Evolutionary conservation across 2,329 filamentous ascomycete species (phyloP).

Genomic region (Passalora sequoiae): DNA sequence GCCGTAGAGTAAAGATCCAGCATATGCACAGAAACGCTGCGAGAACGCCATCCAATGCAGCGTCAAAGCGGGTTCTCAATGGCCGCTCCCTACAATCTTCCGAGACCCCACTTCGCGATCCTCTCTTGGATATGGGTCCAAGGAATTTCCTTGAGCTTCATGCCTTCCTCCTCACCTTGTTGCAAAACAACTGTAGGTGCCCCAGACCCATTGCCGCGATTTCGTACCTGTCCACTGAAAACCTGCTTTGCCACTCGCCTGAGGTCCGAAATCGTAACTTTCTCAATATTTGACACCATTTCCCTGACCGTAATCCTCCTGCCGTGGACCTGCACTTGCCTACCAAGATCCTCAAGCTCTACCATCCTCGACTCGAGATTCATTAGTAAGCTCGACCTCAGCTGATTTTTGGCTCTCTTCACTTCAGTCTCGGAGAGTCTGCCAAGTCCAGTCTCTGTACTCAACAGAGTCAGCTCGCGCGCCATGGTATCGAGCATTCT

Average conservation of each 20-base stretch:
- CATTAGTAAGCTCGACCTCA: constrained; percentile 86
- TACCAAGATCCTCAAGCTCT: constrained; percentile 88
- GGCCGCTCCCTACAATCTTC: constrained; percentile 50
- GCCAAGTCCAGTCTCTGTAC: constrained; percentile 67
- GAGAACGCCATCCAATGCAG: too few relatives aligned
- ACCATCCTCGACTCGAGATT: constrained; percentile 97
- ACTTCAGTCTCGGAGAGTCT: constrained; percentile 73
- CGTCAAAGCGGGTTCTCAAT: too few relatives aligned
- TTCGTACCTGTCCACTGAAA: constrained; percentile 69
- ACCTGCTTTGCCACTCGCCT: constrained; percentile 74
- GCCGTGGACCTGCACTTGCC: constrained; percentile 95
- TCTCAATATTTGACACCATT: constrained; percentile 85
- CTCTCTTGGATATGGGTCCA: constrained; percentile 90
- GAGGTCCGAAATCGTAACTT: constrained; percentile 72
- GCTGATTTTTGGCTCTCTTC: constrained; percentile 91
- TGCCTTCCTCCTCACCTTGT: constrained; percentile 72
- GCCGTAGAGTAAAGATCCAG: too few relatives aligned
- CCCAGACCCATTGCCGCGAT: constrained; percentile 72
- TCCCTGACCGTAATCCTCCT: constrained; percentile 85
- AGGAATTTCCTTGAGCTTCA: constrained; percentile 61
- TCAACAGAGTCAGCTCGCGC: constrained; percentile 74
- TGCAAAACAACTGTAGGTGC: constrained; percentile 92
- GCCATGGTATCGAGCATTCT: constrained; percentile 95
- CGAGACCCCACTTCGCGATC: constrained; percentile 78
- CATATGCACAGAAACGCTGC: too few relatives aligned